Evolutionary conservation across 148 eudicot genomes (phyloP).

Genomic region (Persicaria tinctoria): DNA sequence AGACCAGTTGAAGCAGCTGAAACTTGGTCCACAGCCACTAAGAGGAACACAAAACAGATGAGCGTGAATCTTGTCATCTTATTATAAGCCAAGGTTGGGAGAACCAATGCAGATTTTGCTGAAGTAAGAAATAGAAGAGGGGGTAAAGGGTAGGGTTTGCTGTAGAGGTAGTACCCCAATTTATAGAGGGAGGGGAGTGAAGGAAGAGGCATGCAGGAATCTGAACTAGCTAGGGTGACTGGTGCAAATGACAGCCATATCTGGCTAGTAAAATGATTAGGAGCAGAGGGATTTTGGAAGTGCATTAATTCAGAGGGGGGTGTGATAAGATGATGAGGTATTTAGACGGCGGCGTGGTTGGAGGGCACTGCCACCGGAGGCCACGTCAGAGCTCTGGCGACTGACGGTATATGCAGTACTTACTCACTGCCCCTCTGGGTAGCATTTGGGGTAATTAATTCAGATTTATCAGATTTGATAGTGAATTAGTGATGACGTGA

Average conservation of each 20-base stretch:
- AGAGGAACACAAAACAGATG: not conserved
- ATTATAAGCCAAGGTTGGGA: not conserved
- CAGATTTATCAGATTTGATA: too few relatives aligned
- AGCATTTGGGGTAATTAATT: too few relatives aligned
- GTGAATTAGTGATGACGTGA: too few relatives aligned
- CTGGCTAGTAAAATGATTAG: slow-evolving; percentile 7
- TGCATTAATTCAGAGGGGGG: not conserved
- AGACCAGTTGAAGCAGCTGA: slow-evolving; percentile 1
- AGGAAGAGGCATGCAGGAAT: not conserved
- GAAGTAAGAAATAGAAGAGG: not conserved
- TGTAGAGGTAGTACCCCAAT: not conserved
- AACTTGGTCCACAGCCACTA: slow-evolving; percentile 1
- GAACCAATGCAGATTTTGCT: not conserved
- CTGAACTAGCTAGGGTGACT: not conserved
- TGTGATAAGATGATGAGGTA: not conserved
- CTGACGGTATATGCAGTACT: too few relatives aligned
- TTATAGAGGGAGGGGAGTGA: not conserved
- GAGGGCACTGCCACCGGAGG: not conserved
- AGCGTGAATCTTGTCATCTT: not conserved
- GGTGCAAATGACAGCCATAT: not conserved
- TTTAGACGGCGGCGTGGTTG: slow-evolving; percentile 3
- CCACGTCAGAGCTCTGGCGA: not conserved
- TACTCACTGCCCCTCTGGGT: too few relatives aligned
- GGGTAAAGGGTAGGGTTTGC: not conserved
- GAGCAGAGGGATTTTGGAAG: not conserved